Base-by-base conservation (phyloP, 805 yeast species). In the Komagataella kurtzmanii region DNA sequence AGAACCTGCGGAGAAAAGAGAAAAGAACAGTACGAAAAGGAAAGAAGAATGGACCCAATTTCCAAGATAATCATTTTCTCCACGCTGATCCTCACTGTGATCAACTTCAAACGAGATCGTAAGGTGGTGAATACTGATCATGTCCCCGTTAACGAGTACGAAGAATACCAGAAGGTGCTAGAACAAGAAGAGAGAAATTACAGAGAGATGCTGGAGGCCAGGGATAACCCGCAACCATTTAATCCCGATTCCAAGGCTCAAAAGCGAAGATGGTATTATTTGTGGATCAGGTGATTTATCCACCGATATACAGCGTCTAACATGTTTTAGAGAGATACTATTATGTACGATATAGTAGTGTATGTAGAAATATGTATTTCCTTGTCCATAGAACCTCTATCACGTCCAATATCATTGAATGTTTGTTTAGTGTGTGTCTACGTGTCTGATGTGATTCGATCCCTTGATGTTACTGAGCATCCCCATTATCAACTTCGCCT, bases 71-170 rank as follows among this genome's bases (percentile, higher is more conserved):
- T 83, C 36, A 65, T 83, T 2, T 78, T 78, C 55, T 49, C 75
- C 19, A 71, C 78, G 2, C 61, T 72, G 0, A 55, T 79, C 17
- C 68, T 83, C 7, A 66, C 76, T 2, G 58, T 77, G 50, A 57
- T 75, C 45, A 85, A 85, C 6, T 64, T 79, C 49, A 74, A 73
- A 54, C 69, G 82, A 57, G 89, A 83, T 60, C 75, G 65, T 30
- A 56, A 55, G 46, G 63, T 67, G 2, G 65, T 65, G 47, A 47
- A 55, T 7, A 56, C 65, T 2, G 67, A 67, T 8, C 48, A 23
- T 2, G 65, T 60, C 1, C 71, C 72, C 0, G 65, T 56, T 17
- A 64, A 65, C 51, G 66, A 61, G 18, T 61, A 51, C 24, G 55
- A 56, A 24, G 44, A 49, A 36, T 45, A 45, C 17, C 56, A 53